Evolutionary conservation across 1,139 yeast genomes (phyloP).

Genomic region (Geotrichum restrictum): DNA sequence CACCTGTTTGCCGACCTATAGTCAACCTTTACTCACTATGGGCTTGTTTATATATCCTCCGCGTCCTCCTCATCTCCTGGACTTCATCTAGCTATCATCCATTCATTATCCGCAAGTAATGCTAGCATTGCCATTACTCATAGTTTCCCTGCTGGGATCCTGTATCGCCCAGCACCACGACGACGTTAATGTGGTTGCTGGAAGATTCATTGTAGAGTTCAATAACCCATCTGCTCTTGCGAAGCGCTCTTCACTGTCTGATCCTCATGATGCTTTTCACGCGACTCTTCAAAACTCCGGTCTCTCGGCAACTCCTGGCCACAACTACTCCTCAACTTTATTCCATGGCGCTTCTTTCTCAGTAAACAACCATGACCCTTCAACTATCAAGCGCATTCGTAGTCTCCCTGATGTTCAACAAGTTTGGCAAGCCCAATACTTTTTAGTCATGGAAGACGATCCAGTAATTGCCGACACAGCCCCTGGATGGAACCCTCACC

Average conservation of each 20-base stretch:
- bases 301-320: conserved; percentile 8
- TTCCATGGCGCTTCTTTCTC: conserved; percentile 21
- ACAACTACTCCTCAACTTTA: conserved; percentile 11
- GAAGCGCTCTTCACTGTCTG: background rate
- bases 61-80: no score
- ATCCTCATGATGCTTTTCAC: conserved; percentile 11
- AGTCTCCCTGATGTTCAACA: conserved; percentile 16
- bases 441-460: conserved; percentile 9
- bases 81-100: no score
- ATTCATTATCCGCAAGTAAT: no score
- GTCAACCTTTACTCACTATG: no score
- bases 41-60: no score
- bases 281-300: conserved; percentile 11
- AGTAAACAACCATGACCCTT: background rate
- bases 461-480: background rate
- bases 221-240: conserved; percentile 6
- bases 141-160: background rate
- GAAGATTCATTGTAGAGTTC: conserved; percentile 20
- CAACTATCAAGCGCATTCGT: conserved; percentile 9
- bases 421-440: conserved; percentile 21
- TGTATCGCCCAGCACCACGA: background rate
- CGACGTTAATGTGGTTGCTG: conserved; percentile 14
- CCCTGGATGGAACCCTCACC: conserved; percentile 26
- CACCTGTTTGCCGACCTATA: no score
- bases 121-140: background rate